phyloP scores from a whole-genome alignment of 768 basidiomycete species.

The Collybiopsis confluens region DNA sequence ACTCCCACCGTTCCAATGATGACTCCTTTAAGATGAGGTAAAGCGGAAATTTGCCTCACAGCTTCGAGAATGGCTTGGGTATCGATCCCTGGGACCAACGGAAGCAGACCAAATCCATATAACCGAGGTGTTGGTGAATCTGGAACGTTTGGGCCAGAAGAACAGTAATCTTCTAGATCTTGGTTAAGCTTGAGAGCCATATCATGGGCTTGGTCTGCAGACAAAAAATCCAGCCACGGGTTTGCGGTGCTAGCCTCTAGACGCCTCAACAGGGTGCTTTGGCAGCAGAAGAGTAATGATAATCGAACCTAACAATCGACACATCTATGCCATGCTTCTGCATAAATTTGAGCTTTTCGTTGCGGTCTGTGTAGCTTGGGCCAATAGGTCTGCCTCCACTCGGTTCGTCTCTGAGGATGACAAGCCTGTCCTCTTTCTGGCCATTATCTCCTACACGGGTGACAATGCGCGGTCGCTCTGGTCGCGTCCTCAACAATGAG shows the following conservation, averaged over 20 bases:
- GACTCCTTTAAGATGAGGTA: slow-evolving; percentile 67
- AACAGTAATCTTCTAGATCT: slow-evolving; percentile 78
- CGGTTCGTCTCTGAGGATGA: slow-evolving; percentile 79
- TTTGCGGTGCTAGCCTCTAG: slow-evolving; percentile 63
- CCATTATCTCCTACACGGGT: slow-evolving; percentile 36
- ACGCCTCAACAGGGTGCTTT: slow-evolving; percentile 3
- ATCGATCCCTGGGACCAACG: slow-evolving; percentile 66
- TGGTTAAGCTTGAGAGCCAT: slow-evolving; percentile 69
- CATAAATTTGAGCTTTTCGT: slow-evolving; percentile 83
- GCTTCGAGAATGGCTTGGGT: slow-evolving; percentile 54
- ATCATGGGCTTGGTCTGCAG: slow-evolving; percentile 57
- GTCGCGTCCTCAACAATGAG: slow-evolving; percentile 59
- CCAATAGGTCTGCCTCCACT: slow-evolving; percentile 78
- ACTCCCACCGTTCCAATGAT: slow-evolving; percentile 81
- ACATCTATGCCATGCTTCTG: slow-evolving; percentile 75
- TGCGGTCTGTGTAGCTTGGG: slow-evolving; percentile 77
- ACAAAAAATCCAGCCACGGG: slow-evolving; percentile 88
- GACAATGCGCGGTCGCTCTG: slow-evolving; percentile 64
- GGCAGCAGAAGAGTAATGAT: not conserved
- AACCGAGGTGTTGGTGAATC: slow-evolving; percentile 51
- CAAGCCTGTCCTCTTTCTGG: slow-evolving; percentile 57
- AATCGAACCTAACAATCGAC: slow-evolving; percentile 67
- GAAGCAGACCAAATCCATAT: slow-evolving; percentile 82
- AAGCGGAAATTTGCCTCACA: slow-evolving; percentile 58
- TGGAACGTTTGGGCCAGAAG: slow-evolving; percentile 47